Evolutionary conservation across 2,329 filamentous ascomycete genomes (phyloP), one percentile per base, ranked within the genome.

Genomic region (Colletotrichum lini): DNA sequence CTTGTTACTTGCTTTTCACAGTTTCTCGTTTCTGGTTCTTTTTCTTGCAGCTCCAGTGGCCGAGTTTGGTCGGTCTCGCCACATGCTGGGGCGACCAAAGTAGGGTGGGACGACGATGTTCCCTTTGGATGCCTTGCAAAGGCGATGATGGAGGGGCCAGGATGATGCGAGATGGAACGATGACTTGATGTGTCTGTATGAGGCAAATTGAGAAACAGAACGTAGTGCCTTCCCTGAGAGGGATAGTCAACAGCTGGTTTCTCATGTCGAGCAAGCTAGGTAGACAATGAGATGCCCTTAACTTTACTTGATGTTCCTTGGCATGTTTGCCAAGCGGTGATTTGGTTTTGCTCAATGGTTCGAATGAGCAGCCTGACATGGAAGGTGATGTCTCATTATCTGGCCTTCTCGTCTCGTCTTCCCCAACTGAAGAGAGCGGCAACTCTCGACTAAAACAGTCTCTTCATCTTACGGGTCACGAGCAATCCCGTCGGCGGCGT

Each of bases 31-130:
- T 16, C 26, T 64, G 58, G 44, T 57, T 68, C 8, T 10, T 49
- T 18, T 72, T 70, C 56, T 62, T 61, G 54, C 66, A 66, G 70
- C 70, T 72, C 66, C 66, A 59, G 56, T 62, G 66, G 70, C 67
- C 62, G 67, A 21, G 57, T 23, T 65, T 72, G 53, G 58, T 59
- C 47, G 59, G 49, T 56, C 38, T 12, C 38, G 18, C 38, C 23
- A 67, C 18, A 56, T 50, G 50, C 53, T 26, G 65, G 49, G 38
- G 59, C 57, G 49, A 45, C 38, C 38, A 47, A 21, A 40, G 40
- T 49, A 64, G 58, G 47, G 47, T 40, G 69, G 40, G 50, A 49
- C 26, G 52, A 53, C 9, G 38, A 21, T 42, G 45, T 44, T 23
- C 40, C 53, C 54, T 71, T 35, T 58, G 23, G 49, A 69, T 69